Base-by-base conservation (phyloP, 176 grass and related monocot species). In the Chloris gayana region DNA sequence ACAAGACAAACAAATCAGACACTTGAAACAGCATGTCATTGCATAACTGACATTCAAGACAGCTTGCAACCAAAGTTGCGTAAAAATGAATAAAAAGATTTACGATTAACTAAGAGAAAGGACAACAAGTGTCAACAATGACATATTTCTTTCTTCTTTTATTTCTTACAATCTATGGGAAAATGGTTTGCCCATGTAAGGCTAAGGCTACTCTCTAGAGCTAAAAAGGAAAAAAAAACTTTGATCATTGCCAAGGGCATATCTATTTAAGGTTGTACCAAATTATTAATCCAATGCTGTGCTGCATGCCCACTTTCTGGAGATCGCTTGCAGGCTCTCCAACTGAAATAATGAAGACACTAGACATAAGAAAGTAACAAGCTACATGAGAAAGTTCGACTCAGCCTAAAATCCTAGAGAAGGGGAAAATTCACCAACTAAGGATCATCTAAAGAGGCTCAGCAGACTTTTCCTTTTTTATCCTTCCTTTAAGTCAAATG, bases 251-350 rank as follows among this genome's bases (percentile, higher is more conserved):
- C 64, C 62, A 70, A 74, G 72, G 84, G 62, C 53, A 86, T 77
- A 75, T 81, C 69, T 64, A 63, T 79, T 84, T 74, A 49, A 79
- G 39, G 50, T 50, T 80, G 49, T 81, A 84, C 69, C 74, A 58
- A 88, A 84, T 80, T 88, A 84, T 80, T 84, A 88, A 84, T 80
- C 75, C 80, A 84, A 75, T 83, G 70, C 24, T 80, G 67, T 59
- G 33, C 80, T 78, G 80, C 85, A 72, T 65, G 73, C 80, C 85
- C 64, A 87, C 73, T 53, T 82, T 77, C 79, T 54, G 65, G 73
- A 82, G 41, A 82, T 70, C 85, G 44, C 31, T 80, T 79, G 81
- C 81, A 79, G 86, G 61, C 75, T 50, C 70, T 75, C 74, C 69
- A 74, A 67, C 79, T 88, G 86, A 47, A 77, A 85, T 51, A 82